Evolutionary conservation across 1,284 basidiomycete species (phyloP).

Genomic region (Sutorius eximius): DNA sequence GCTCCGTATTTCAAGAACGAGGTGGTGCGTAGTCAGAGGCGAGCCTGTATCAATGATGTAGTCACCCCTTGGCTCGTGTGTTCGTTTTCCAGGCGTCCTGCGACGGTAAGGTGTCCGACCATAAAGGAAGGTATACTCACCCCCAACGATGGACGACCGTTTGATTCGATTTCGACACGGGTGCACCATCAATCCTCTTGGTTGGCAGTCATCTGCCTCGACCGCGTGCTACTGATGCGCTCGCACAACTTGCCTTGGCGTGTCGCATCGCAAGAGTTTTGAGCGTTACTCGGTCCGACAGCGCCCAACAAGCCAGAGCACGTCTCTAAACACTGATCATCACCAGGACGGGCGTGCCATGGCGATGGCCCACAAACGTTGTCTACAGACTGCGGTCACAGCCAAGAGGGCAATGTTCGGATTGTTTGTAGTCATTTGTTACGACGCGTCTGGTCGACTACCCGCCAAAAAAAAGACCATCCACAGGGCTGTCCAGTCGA

Average conservation of each 20-base stretch:
- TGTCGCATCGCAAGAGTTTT: neutral
- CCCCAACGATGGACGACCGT: neutral
- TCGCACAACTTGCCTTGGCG: neutral
- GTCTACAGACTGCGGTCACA: neutral
- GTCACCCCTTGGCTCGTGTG: neutral
- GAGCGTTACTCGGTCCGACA: neutral
- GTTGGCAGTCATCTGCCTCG: neutral
- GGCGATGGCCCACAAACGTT: too few species aligned
- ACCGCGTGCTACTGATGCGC: neutral
- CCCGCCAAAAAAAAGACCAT: neutral
- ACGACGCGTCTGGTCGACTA: neutral
- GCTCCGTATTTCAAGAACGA: too few species aligned
- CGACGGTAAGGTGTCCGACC: neutral
- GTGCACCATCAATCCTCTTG: neutral
- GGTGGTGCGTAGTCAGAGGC: too few species aligned
- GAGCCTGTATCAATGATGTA: too few species aligned
- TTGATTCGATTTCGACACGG: neutral
- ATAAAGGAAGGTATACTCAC: neutral
- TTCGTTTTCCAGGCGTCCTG: neutral
- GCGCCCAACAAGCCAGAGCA: neutral
- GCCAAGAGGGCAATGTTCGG: neutral
- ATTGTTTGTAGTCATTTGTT: slow-evolving; percentile 26
- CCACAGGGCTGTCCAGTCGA: neutral
- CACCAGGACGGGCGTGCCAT: too few species aligned
- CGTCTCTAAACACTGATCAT: neutral